Base-by-base conservation (phyloP, 2,329 filamentous ascomycete species). In the Botryotinia convoluta region DNA sequence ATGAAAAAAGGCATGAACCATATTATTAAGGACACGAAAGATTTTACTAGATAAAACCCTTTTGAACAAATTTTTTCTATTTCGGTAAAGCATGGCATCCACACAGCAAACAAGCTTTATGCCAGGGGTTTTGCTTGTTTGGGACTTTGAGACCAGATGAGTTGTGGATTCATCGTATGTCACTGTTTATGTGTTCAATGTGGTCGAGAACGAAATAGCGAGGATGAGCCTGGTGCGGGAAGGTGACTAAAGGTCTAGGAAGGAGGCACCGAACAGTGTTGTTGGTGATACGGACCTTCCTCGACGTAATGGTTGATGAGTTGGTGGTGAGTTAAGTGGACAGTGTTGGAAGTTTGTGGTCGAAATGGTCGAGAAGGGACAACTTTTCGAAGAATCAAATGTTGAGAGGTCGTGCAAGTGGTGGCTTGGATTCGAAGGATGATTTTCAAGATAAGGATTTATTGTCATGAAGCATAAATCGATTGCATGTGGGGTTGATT, bases 361-460 rank as follows among this genome's bases (percentile, higher is more conserved):
- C 10, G 62, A 45, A 7, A 45, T 45, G 62, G 39, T 35, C n/a
- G 59, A 60, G 32, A 32, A 22, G n/a, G 62, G 39, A 18, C 63
- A 10, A 22, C 12, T 35, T 37, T 37, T 18, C 48, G n/a, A 65
- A 20, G 60, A 9, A 5, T 42, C 7, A 20, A 29, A 12, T 18
- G 60, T 62, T 29, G 60, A 37, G n/a, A 61, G 59, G 59, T 39
- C 26, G 48, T n/a, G 48, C 48, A n/a, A 10, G 26, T 37, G 59
- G 32, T 67, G 63, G 63, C 63, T 67, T 67, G 63, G 44, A 67
- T 51, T 67, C 29, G 39, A 44, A 64, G 61, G 61, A 64, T 44
- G 39, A 14, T 29, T 32, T 64, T 64, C n/a, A 32, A 9, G 61
- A 32, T 45, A 32, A 45, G 61, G 61, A 39, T 44, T 45, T 8